These are phyloP conservation scores for Starmerella roubikii DNA, from an alignment of 805 yeast species.

Conservation along the genomic window DNA sequence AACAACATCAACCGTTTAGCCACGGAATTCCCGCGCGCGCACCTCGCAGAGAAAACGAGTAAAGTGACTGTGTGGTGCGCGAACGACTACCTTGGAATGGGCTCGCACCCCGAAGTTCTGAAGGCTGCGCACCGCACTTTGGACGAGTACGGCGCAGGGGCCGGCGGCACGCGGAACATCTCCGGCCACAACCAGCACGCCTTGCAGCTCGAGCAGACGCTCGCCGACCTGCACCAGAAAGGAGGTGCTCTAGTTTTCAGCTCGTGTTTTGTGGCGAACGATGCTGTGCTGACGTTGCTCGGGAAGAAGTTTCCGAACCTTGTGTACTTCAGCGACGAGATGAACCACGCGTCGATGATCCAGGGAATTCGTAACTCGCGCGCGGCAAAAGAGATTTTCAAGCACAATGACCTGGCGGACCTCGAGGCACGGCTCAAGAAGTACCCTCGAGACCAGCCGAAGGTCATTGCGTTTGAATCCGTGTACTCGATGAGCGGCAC, in stretches of 20 bases:
- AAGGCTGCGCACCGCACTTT: slow-evolving; percentile 65
- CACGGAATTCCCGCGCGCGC: slow-evolving; percentile 85
- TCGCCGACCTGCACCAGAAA: slow-evolving; percentile 85
- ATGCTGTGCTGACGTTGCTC: slow-evolving; percentile 77
- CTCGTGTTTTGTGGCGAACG: slow-evolving; percentile 94
- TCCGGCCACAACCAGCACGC: slow-evolving; percentile 95
- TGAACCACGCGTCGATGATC: slow-evolving; percentile 97
- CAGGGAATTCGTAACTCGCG: slow-evolving; percentile 87
- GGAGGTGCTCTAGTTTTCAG: slow-evolving; percentile 91
- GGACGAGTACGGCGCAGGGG: slow-evolving; percentile 91
- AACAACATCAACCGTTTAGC: slow-evolving; percentile 96
- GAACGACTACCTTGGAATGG: slow-evolving; percentile 93
- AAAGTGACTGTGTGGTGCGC: slow-evolving; percentile 99
- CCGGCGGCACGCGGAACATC: slow-evolving; percentile 97
- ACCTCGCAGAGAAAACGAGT: slow-evolving; percentile 56
- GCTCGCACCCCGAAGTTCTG: slow-evolving; percentile 61
- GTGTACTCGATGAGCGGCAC: slow-evolving; percentile 99
- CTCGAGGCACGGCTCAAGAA: slow-evolving; percentile 63
- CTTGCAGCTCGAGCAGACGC: slow-evolving; percentile 68
- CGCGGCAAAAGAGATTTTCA: slow-evolving; percentile 76
- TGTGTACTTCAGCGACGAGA: slow-evolving; percentile 82
- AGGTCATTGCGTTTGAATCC: slow-evolving; percentile 90
- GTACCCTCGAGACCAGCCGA: slow-evolving; percentile 81
- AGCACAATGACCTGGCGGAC: slow-evolving; percentile 77
- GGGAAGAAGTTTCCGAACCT: slow-evolving; percentile 84